Conservation (phyloP, 352 stramenopile species). For the Phytopythium ostracodes region DNA sequence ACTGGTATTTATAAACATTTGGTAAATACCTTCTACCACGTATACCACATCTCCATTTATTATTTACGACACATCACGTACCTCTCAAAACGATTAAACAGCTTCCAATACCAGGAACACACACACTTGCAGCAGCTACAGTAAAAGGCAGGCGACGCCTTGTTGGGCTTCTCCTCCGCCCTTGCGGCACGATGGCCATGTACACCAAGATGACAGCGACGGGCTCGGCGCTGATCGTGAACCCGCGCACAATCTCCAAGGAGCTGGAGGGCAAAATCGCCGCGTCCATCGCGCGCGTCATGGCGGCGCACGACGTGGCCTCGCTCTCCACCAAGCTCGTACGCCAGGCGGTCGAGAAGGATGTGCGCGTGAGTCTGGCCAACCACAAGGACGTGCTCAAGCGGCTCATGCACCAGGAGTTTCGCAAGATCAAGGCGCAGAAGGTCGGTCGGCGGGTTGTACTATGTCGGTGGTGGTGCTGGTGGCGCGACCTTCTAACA, state of each 20-base stretch:
- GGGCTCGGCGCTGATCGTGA: conserved; percentile 65
- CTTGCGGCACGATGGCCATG: conserved; percentile 67
- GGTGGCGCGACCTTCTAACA: no score
- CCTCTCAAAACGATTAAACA: not conserved
- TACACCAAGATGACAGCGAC: conserved; percentile 77
- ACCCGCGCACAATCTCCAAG: conserved; percentile 75
- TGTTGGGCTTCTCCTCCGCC: no score
- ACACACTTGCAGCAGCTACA: not conserved
- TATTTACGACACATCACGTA: not conserved
- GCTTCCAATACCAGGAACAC: not conserved
- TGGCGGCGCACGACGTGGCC: conserved; percentile 55
- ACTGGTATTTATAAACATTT: not conserved
- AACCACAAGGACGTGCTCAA: conserved; percentile 89
- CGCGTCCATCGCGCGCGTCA: conserved; percentile 59
- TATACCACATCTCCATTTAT: no score
- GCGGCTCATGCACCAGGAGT: conserved; percentile 83
- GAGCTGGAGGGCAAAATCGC: conserved; percentile 80
- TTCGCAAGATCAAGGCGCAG: conserved; percentile 70
- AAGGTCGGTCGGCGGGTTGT: conserved; percentile 42
- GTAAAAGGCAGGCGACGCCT: no score
- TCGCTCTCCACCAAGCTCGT: conserved; percentile 80
- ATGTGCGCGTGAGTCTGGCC: conserved; percentile 79
- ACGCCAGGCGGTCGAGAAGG: conserved; percentile 80
- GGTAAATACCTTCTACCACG: no score
- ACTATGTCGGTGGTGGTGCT: no score